Conservation (phyloP, 2,329 filamentous ascomycete genomes). For the Aspergillus tamarii region DNA sequence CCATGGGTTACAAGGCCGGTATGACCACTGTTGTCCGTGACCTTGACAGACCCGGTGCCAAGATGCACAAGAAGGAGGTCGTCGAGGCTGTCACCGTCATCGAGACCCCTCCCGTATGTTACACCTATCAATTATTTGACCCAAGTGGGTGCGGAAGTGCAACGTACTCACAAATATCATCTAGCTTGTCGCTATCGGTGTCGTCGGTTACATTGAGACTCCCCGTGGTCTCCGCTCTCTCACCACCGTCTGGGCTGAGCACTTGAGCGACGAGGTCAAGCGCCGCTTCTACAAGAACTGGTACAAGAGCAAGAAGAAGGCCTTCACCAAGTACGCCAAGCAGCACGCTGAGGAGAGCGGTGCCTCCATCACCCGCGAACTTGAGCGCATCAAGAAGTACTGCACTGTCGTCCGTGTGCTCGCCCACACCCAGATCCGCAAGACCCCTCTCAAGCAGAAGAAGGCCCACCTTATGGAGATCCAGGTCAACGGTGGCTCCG, state of each 20-base stretch:
- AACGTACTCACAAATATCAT: conserved; percentile 23
- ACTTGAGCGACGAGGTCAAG: conserved; percentile 98
- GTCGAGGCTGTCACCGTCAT: conserved; percentile 86
- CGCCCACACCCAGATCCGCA: conserved; percentile 98
- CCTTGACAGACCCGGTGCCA: conserved; percentile 97
- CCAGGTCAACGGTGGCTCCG: conserved; percentile 96
- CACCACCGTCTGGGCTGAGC: conserved; percentile 99
- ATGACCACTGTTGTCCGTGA: conserved; percentile 99
- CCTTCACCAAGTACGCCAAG: conserved; percentile 99
- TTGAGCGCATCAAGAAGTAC: conserved; percentile 99
- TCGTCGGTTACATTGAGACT: conserved; percentile 99
- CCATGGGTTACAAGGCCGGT: conserved; percentile 99
- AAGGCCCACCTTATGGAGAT: conserved; percentile 99
- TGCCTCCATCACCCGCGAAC: conserved; percentile 89
- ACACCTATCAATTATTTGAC: not conserved
- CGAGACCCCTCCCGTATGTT: conserved; percentile 91
- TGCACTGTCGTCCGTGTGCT: conserved; percentile 99
- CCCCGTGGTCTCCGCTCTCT: conserved; percentile 98
- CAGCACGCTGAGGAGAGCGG: conserved; percentile 95
- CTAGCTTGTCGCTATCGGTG: conserved; percentile 99
- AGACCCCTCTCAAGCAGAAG: conserved; percentile 99
- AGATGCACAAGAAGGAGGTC: conserved; percentile 99
- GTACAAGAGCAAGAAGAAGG: conserved; percentile 99
- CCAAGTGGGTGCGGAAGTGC: not conserved
- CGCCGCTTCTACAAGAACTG: conserved; percentile 99